Conservation (phyloP, 352 stramenopile species). For the Pythium sp. region DNA sequence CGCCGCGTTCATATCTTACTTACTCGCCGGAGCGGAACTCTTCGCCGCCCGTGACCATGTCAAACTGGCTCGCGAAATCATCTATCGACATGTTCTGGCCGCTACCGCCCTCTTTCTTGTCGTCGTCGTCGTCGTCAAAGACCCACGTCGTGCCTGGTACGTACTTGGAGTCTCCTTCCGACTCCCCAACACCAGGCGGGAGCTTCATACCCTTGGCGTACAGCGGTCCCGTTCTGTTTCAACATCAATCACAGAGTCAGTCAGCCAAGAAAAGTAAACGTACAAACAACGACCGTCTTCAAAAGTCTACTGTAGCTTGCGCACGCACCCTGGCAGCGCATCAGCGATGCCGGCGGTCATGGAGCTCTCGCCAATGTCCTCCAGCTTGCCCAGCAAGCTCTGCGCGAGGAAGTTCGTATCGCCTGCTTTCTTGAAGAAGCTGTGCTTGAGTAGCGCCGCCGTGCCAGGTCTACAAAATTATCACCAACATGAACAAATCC, state of each 20-base stretch:
- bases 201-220: conserved; percentile 82
- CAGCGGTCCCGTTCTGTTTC: conserved; percentile 61
- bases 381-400: conserved; percentile 70
- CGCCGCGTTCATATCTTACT: background rate
- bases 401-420: conserved; percentile 63
- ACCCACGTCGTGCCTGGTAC: conserved; percentile 88
- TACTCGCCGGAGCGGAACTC: conserved; percentile 81
- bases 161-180: conserved; percentile 71
- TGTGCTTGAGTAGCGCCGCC: conserved; percentile 82
- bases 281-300: background rate
- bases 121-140: conserved; percentile 85
- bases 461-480: conserved; percentile 57
- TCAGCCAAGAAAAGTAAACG: background rate
- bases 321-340: conserved; percentile 65
- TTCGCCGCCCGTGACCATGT: conserved; percentile 82
- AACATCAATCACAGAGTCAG: background rate
- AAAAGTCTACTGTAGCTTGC: background rate
- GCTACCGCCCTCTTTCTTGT: conserved; percentile 30
- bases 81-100: conserved; percentile 66
- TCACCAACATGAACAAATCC: background rate
- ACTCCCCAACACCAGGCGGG: conserved; percentile 49
- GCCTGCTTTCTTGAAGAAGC: conserved; percentile 88
- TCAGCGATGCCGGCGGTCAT: conserved; percentile 84
- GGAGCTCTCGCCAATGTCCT: conserved; percentile 87
- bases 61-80: conserved; percentile 87